A percentile compares a stretch with the other conserved stretches of the same genome.
phyloP scores from a whole-genome alignment of 768 basidiomycete species.

The Russula earlei region DNA sequence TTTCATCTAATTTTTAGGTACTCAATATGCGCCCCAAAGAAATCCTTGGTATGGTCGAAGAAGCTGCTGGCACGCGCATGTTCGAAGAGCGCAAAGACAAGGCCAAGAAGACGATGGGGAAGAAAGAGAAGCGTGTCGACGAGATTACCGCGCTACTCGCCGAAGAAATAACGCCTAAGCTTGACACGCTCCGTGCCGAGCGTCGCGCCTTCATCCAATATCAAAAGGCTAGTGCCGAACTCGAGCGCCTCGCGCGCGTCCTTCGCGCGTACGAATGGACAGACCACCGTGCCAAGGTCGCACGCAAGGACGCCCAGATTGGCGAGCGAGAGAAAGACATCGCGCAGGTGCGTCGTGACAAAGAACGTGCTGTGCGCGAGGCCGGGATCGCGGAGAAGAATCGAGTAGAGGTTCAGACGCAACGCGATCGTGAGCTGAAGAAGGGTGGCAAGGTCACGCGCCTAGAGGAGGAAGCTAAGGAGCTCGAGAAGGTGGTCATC shows the following conservation, averaged over 20 bases:
- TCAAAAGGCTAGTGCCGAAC: conserved; percentile 80
- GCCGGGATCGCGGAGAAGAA: conserved; percentile 59
- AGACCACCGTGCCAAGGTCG: conserved; percentile 43
- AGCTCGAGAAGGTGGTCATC: conserved; percentile 68
- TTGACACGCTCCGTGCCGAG: conserved; percentile 82
- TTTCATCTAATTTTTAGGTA: conserved; percentile 37
- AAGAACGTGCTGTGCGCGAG: conserved; percentile 44
- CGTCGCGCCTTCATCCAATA: conserved; percentile 83
- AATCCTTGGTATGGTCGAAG: conserved; percentile 96
- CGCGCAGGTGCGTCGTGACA: conserved; percentile 36
- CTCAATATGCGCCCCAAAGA: conserved; percentile 98
- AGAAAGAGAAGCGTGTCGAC: conserved; percentile 93
- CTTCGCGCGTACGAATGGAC: conserved; percentile 88
- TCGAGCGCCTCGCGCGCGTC: conserved; percentile 75
- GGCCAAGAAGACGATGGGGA: conserved; percentile 89
- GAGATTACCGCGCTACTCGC: conserved; percentile 72
- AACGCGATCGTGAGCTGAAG: conserved; percentile 77
- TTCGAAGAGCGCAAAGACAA: conserved; percentile 98
- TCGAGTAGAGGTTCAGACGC: conserved; percentile 52
- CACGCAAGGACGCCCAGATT: conserved; percentile 49
- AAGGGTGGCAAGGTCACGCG: conserved; percentile 91
- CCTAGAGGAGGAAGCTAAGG: conserved; percentile 70
- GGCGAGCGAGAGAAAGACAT: conserved; percentile 41
- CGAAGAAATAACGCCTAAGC: conserved; percentile 92
- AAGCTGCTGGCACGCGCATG: conserved; percentile 97